phyloP scores from a whole-genome alignment of 2,329 filamentous ascomycete species.

The Fusarium longipes region DNA sequence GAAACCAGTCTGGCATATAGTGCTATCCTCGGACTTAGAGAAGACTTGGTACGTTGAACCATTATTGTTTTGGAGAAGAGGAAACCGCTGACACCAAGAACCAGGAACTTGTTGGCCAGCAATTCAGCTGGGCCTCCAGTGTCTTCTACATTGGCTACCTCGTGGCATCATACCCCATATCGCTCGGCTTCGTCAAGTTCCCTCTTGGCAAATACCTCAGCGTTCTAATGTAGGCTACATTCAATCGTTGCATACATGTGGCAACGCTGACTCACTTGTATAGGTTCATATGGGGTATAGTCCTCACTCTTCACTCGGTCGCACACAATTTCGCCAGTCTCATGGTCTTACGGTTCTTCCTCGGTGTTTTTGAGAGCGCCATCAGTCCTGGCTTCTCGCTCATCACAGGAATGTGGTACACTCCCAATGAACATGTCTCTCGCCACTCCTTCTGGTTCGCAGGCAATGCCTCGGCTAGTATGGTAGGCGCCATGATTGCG shows the following conservation, averaged over 20 bases:
- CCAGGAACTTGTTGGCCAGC: conserved; percentile 2
- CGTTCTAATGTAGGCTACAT: background rate
- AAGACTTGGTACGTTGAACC: background rate
- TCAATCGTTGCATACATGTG: background rate
- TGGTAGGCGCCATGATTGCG: conserved; percentile 19
- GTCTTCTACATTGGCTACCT: conserved; percentile 26
- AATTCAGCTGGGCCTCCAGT: conserved; percentile 18
- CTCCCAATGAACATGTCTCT: conserved; percentile 7
- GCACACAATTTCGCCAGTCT: conserved; percentile 11
- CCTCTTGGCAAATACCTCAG: conserved; percentile 18
- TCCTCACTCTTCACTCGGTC: conserved; percentile 5
- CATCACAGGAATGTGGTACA: conserved; percentile 23
- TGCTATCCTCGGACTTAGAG: conserved; percentile 8
- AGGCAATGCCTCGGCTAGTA: conserved; percentile 12
- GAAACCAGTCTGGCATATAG: conserved; percentile 23
- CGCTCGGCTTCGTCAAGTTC: conserved; percentile 21
- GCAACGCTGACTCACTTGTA: background rate
- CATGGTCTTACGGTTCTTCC: conserved; percentile 5
- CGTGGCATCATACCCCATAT: conserved; percentile 16
- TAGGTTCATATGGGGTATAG: conserved; percentile 9
- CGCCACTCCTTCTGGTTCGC: conserved; percentile 22
- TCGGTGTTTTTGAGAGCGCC: conserved; percentile 13
- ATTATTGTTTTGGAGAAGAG: accelerated
- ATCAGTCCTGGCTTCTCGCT: conserved; percentile 13
- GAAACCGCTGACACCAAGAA: accelerated